Evolutionary conservation across 2,329 filamentous ascomycete genomes (phyloP).

Genomic region (Paraphoma chrysanthemicola): DNA sequence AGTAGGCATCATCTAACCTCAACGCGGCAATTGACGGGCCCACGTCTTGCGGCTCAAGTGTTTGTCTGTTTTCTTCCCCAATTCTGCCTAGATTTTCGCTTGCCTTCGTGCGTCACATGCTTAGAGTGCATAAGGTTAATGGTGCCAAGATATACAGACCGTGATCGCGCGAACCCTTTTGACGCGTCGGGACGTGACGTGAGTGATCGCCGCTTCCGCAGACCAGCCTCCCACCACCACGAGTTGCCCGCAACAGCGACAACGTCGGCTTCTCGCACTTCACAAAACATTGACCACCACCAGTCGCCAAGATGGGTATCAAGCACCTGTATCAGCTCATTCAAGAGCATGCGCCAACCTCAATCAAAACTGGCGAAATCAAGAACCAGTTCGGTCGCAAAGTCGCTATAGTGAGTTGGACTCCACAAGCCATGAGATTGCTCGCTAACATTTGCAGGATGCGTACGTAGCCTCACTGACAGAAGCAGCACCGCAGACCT

Average conservation of each 20-base stretch:
- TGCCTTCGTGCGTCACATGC: background rate
- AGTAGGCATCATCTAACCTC: slow-evolving; percentile 13
- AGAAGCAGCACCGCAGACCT: slow-evolving; percentile 4
- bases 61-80: background rate
- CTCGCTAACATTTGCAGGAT: slow-evolving; percentile 49
- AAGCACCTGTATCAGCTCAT: slow-evolving; percentile 58
- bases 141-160: slow-evolving; percentile 32
- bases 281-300: background rate
- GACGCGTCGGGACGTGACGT: slow-evolving; percentile 41
- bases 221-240: slow-evolving; percentile 15
- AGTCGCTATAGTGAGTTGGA: slow-evolving; percentile 82
- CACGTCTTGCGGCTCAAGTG: background rate
- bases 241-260: slow-evolving; percentile 5
- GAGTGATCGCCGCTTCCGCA: slow-evolving; percentile 15
- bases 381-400: slow-evolving; percentile 99
- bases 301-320: slow-evolving; percentile 45
- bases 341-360: slow-evolving; percentile 86
- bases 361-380: slow-evolving; percentile 96
- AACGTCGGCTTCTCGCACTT: background rate
- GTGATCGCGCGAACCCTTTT: slow-evolving; percentile 38
- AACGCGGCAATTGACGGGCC: background rate
- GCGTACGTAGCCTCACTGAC: slow-evolving; percentile 45
- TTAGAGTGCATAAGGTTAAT: background rate
- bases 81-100: background rate
- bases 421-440: background rate